Conservation (phyloP, 495 filamentous ascomycete genomes). For the Annulohypoxylon bovei region DNA sequence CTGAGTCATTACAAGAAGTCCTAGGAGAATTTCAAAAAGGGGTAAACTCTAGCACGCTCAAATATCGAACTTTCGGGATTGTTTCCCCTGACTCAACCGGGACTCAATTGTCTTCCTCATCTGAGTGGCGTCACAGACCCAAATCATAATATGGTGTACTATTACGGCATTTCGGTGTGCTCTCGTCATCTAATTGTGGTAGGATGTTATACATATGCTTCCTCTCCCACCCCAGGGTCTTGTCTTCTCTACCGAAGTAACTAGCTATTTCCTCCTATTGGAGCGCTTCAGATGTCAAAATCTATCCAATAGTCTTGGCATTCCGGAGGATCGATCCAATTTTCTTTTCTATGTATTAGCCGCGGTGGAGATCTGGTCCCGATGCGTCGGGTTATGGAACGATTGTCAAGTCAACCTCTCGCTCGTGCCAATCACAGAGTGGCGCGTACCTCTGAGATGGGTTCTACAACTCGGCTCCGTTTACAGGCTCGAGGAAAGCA, state of each 20-base stretch:
- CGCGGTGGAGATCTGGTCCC: neutral
- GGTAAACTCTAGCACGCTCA: neutral
- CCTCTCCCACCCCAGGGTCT: neutral
- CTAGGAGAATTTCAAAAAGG: neutral
- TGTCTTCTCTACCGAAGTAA: neutral
- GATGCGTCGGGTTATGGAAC: neutral
- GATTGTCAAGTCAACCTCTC: no score
- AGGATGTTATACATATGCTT: no score
- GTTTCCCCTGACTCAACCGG: no score
- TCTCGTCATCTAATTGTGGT: neutral
- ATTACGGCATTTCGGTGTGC: no score
- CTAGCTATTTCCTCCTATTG: neutral
- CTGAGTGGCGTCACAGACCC: neutral
- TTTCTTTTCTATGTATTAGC: neutral
- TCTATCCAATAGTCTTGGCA: neutral
- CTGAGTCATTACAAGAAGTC: neutral
- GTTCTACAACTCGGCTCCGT: no score
- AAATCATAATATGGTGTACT: no score
- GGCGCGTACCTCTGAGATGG: no score
- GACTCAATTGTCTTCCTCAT: neutral
- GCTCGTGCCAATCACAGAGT: no score
- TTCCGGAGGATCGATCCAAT: neutral
- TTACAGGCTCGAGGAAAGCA: no score
- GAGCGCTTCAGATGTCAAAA: neutral
- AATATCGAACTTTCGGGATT: no score